phyloP scores from a whole-genome alignment of 495 filamentous ascomycete species.

The Cairneyella variabilis region DNA sequence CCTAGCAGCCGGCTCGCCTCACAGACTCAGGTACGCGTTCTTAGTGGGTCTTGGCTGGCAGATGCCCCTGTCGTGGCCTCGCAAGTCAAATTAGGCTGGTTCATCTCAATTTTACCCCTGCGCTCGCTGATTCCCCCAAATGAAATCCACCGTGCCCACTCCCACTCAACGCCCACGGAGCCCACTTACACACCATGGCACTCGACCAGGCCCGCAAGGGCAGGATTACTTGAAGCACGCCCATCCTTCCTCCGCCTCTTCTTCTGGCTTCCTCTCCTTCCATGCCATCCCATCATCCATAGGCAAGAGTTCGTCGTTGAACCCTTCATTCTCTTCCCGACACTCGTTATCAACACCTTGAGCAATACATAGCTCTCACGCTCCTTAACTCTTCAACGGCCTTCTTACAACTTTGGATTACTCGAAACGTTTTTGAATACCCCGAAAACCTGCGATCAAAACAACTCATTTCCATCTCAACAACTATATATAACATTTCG shows the following conservation, averaged over 20 bases:
- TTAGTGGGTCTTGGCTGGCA: slow-evolving; percentile 8
- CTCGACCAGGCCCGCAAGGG: not conserved
- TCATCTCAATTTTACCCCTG: slow-evolving; percentile 23
- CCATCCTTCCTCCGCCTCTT: slow-evolving; percentile 1
- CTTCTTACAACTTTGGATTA: slow-evolving; percentile 13
- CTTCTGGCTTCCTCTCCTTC: slow-evolving; percentile 8
- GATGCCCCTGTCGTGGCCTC: not conserved
- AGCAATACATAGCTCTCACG: slow-evolving; percentile 25
- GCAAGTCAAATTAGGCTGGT: slow-evolving; percentile 12
- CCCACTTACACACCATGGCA: not conserved
- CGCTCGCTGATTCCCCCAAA: slow-evolving; percentile 1
- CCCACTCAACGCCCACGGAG: slow-evolving; percentile 2
- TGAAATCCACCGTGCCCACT: not conserved
- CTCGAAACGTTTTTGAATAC: not conserved
- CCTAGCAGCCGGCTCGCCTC: not conserved
- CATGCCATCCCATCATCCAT: not conserved
- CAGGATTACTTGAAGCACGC: slow-evolving; percentile 12
- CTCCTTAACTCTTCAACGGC: slow-evolving; percentile 18
- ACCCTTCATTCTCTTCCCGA: slow-evolving; percentile 11
- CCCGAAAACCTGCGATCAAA: too few relatives aligned
- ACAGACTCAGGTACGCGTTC: slow-evolving; percentile 16
- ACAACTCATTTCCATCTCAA: not conserved
- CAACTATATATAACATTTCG: slow-evolving; percentile 4
- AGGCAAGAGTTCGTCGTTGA: slow-evolving; percentile 14
- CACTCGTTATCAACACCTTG: slow-evolving; percentile 18